Percentiles rank a stretch among this genome's conserved stretches.
phyloP scores from a whole-genome alignment of 495 filamentous ascomycete species.

The Penicillium turbatum region DNA sequence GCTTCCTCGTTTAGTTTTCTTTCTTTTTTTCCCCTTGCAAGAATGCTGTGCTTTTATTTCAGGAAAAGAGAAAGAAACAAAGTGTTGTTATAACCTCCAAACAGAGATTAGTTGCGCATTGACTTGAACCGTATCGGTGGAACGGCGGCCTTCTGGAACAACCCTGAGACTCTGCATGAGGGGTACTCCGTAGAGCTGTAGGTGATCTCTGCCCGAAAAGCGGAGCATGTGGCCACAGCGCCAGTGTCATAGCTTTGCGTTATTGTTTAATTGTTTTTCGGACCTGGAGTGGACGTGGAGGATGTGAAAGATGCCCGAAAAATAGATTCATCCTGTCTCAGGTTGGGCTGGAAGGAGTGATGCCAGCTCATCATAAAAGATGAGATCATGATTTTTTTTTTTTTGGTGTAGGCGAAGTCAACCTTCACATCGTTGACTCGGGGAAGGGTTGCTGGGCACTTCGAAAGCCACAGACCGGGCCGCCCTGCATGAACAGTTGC shows the following conservation, averaged over 20 bases:
- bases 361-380: slow-evolving; percentile 38
- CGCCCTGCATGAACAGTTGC: slow-evolving; percentile 35
- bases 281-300: not conserved
- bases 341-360: slow-evolving; percentile 13
- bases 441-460: slow-evolving; percentile 1
- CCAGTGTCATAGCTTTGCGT: slow-evolving; percentile 12
- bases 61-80: not conserved
- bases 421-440: not conserved
- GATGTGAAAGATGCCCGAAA: slow-evolving; percentile 4
- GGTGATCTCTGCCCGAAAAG: slow-evolving; percentile 20
- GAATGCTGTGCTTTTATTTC: not conserved
- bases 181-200: slow-evolving; percentile 1
- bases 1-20: too few species aligned
- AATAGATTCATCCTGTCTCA: not conserved
- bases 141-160: slow-evolving; percentile 22
- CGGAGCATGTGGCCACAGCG: slow-evolving; percentile 10
- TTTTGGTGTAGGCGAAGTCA: not conserved
- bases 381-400: slow-evolving; percentile 13
- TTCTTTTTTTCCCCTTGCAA: not conserved
- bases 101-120: slow-evolving; percentile 14
- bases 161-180: slow-evolving; percentile 17
- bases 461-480: slow-evolving; percentile 25
- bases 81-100: slow-evolving; percentile 10
- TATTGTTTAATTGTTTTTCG: slow-evolving; percentile 9
- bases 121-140: slow-evolving; percentile 20